Conservation (phyloP, 2,329 filamentous ascomycete species). For the Venturia nashicola region DNA sequence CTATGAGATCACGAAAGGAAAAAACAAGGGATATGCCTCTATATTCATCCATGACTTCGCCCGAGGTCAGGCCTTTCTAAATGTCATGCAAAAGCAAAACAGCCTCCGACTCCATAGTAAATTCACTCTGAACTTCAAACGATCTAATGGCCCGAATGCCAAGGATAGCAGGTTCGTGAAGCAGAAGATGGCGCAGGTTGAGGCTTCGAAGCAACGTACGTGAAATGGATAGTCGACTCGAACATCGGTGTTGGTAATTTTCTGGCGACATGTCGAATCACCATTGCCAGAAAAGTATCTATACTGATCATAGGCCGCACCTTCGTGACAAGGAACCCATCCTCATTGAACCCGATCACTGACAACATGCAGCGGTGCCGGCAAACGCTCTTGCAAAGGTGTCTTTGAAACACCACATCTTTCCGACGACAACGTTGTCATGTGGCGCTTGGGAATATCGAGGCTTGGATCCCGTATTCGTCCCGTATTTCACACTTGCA, state of each 20-base stretch:
- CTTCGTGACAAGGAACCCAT: neutral
- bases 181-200: neutral
- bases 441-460: conserved; percentile 13
- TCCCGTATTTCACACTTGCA: conserved; percentile 27
- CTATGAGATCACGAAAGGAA: conserved; percentile 32
- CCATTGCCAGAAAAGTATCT: too few relatives aligned
- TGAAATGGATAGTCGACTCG: neutral
- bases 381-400: neutral
- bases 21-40: conserved; percentile 13
- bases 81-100: neutral
- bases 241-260: neutral
- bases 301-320: neutral
- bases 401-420: neutral
- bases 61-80: neutral
- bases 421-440: neutral
- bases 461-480: conserved; percentile 13
- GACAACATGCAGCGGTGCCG: neutral
- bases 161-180: neutral
- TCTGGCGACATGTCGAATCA: too few relatives aligned
- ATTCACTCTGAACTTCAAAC: neutral
- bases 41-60: neutral
- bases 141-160: neutral
- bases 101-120: neutral
- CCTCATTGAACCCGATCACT: neutral
- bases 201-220: neutral